Evolutionary conservation across 2,329 filamentous ascomycete genomes (phyloP), one percentile per base, ranked within the genome.

Genomic region (Chlorencoelia australis): DNA sequence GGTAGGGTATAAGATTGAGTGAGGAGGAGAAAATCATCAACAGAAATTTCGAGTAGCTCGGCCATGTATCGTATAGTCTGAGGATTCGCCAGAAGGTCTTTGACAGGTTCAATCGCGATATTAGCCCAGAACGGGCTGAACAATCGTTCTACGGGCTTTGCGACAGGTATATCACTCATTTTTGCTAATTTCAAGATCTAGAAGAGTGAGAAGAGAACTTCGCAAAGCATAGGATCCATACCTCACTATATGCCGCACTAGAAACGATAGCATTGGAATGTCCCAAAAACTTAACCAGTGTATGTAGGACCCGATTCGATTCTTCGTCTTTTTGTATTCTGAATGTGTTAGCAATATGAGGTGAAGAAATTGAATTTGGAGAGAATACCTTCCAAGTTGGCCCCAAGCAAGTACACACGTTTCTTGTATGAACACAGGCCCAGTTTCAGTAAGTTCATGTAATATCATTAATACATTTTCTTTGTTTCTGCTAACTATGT

Each of bases 81-180:
- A n/a, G 91, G 89, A 30, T 81, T 75, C 31, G 73, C 69, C 15
- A 80, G 69, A 42, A 96, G 70, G 49, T 94, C 85, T 55, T 87
- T 89, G 18, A 91, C 80, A 2, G 85, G 79, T 33, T 79, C 73
- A 41, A 89, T 81, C 1, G 86, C 88, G 29, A 98, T 67, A 19
- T 74, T 89, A 46, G 77, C 75, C 88, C 89, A 96, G 57, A 87
- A 96, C 1, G 89, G 87, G 37, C 79, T 76, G 39, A 96, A 79
- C 0, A 98, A 64, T 11, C 77, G 74, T 18, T 71, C 68, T 2
- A 79, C 71, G 1, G 75, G 79, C 26, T 73, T 66, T 15, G 71
- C 68, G 2, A 79, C 70, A 2, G 75, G 79, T 24, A 74, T 66
- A 3, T 68, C 66, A 26, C 77, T 71, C 31, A 68, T 64, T 34